phyloP scores from a whole-genome alignment of 2,329 filamentous ascomycete genomes.

The Pseudogymnoascus destructans region DNA sequence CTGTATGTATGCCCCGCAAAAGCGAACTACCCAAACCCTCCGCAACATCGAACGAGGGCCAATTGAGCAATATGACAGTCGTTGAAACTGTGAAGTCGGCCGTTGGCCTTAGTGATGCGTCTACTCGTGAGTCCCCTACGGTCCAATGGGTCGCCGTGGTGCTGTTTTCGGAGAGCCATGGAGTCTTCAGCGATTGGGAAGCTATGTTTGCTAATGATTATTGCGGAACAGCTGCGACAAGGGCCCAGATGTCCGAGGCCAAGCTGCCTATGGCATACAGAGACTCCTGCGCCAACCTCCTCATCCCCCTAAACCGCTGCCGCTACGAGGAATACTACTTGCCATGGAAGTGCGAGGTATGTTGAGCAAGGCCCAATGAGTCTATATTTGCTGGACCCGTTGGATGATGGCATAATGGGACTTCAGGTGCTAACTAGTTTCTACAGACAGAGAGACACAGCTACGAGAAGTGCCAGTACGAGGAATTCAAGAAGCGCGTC shows the following conservation, averaged over 20 bases:
- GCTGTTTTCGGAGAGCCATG: constrained; percentile 25
- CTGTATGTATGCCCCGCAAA: constrained; percentile 1
- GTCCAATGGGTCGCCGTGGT: constrained; percentile 5
- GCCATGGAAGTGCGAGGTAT: constrained; percentile 94
- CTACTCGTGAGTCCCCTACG: constrained; percentile 17
- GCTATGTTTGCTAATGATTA: constrained; percentile 12
- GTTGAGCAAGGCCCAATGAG: constrained; percentile 23
- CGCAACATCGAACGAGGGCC: constrained; percentile 5
- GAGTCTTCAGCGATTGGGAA: constrained; percentile 8
- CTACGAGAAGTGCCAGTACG: constrained; percentile 99
- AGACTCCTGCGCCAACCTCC: constrained; percentile 86
- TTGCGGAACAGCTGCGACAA: constrained; percentile 51
- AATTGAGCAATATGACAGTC: constrained; percentile 31
- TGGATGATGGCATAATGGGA: background rate
- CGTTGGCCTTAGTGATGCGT: constrained; percentile 30
- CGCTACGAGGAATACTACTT: constrained; percentile 84
- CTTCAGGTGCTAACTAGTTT: constrained; percentile 12
- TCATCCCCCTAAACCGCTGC: constrained; percentile 94
- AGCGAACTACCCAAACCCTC: constrained; percentile 6
- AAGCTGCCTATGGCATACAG: constrained; percentile 80
- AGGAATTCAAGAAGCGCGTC: constrained; percentile 96
- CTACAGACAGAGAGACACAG: constrained; percentile 81
- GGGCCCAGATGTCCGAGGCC: constrained; percentile 88
- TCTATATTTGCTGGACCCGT: background rate
- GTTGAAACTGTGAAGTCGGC: constrained; percentile 35